Base-by-base conservation (phyloP, 1,284 basidiomycete species). In the Cutaneotrichosporon dermatis region DNA sequence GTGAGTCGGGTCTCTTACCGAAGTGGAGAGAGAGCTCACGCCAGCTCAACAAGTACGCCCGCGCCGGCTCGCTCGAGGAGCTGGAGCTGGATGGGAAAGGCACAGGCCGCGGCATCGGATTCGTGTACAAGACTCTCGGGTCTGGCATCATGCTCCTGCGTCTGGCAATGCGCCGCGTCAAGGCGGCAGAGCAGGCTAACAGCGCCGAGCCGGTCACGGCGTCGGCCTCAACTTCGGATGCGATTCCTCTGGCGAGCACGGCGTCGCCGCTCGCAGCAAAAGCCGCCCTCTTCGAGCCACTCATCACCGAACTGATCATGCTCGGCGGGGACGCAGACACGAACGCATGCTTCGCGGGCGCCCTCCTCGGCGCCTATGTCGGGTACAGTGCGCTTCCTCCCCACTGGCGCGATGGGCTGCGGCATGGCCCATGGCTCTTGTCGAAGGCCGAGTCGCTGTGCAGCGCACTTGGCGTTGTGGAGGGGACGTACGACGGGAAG, bases 311-410 rank as follows among this genome's bases (percentile, higher is more conserved):
- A 3, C 61, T 63, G 9, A 40, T 60, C 52, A 55, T 54, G 52
- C 11, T 6, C 2, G 61, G 51, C 13, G 61, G 61, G n/a, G 61
- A 63, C 53, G 61, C 61, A 4, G 61, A 63, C 58, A 63, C 61
- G 7, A 63, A 63, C 44, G 61, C 61, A 9, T 57, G 52, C 16
- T 54, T 57, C 4, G 61, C 61, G 6, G 61, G 61, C 16, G 58
- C 61, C 6, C 45, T 63, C 7, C 58, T 63, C 16, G 61, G 61
- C 16, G 61, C 61, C 2, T 63, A 57, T n/a, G 25, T 57, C 4
- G 61, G 58, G 1, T 63, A 59, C 40, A 35, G n/a, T 8, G 46
- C 55, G 3, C 52, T 63, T 2, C 61, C 61, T 1, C 12, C 49
- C 3, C 46, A 40, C n/a, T 63, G 61, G 61, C 52, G 52, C n/a